Evolutionary conservation across 306 rosid genomes (phyloP), one percentile per base, ranked within the genome.

Genomic region (Quercus gilva): DNA sequence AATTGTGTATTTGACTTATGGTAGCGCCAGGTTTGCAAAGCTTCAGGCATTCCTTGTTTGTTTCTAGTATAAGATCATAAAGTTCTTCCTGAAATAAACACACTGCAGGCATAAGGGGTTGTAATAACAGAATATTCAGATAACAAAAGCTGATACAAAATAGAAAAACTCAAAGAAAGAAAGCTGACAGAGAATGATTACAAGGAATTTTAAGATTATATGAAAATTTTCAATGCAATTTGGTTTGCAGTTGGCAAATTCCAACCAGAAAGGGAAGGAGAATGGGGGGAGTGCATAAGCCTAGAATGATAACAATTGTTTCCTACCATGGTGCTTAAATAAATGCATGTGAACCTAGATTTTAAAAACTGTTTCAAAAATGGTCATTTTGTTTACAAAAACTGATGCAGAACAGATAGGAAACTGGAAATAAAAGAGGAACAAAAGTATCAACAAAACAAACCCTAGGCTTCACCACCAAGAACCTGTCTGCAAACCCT

Each of bases 1-100:
- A 75, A 82, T 93, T 76, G 86, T 95, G 99, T 86, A 95, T 92
- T 84, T 90, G 78, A 76, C 85, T 85, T 71, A 92, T 86, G 75
- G 88, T 89, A 73, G 89, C 88, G 71, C 99, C 97, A 37, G 99
- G 98, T 83, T 85, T 90, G 87, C 99, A 95, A 78, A 90, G 98
- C 83, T 92, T 87, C 84, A 95, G 80, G 69, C 93, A 91, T 74
- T 78, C 87, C 90, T 93, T 93, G 81, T 87, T 91, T 18, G 98
- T 90, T 85, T 77, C 90, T 67, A 93, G 81, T 84, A 95, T 87
- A 80, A 95, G 98, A 72, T 90, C 90, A 85, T 93, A 93, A 76
- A 95, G 94, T 79, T 90, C 99, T 76, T 89, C 93, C 99, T 95
- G 94, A 84, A 75, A 87, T 70, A 74, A 75, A 74, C 58, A 80